phyloP scores from a whole-genome alignment of 1,139 yeast genomes.

The Casaregolazyma lundiana region DNA sequence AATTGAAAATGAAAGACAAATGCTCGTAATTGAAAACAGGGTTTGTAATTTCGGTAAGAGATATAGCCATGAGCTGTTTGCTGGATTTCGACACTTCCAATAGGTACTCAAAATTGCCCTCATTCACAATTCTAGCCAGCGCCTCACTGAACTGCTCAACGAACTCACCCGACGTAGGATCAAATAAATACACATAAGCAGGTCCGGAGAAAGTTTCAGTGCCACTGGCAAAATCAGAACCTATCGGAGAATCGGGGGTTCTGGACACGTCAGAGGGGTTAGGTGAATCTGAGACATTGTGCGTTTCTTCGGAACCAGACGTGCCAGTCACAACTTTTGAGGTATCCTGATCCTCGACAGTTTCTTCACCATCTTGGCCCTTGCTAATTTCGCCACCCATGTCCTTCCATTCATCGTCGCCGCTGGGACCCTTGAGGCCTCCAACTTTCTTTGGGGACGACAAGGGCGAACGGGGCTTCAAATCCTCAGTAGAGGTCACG shows the following conservation, averaged over 20 bases:
- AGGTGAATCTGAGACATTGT: neutral
- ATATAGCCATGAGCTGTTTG: slow-evolving; percentile 39
- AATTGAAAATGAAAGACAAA: slow-evolving; percentile 62
- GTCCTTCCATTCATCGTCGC: no score
- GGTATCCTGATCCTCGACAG: no score
- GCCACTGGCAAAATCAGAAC: no score
- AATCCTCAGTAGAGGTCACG: neutral
- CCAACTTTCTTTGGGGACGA: neutral
- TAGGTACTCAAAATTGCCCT: slow-evolving; percentile 51
- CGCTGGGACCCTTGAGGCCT: neutral
- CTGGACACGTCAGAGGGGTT: neutral
- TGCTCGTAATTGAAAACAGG: slow-evolving; percentile 62
- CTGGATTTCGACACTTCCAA: slow-evolving; percentile 40
- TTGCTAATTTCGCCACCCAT: no score
- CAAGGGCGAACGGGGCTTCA: neutral
- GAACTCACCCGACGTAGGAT: slow-evolving; percentile 50
- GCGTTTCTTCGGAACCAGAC: neutral
- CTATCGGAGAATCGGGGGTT: neutral
- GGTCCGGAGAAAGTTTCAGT: slow-evolving; percentile 2
- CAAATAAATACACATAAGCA: slow-evolving; percentile 54
- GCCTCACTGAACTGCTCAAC: slow-evolving; percentile 38
- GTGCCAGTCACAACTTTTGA: neutral
- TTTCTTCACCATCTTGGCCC: no score
- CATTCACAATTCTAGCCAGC: slow-evolving; percentile 41
- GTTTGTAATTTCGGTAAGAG: slow-evolving; percentile 48